Evolutionary conservation across 176 grass and related monocot genomes (phyloP), one percentile per base, ranked within the genome.

Genomic region (Oropetium thomaeum): DNA sequence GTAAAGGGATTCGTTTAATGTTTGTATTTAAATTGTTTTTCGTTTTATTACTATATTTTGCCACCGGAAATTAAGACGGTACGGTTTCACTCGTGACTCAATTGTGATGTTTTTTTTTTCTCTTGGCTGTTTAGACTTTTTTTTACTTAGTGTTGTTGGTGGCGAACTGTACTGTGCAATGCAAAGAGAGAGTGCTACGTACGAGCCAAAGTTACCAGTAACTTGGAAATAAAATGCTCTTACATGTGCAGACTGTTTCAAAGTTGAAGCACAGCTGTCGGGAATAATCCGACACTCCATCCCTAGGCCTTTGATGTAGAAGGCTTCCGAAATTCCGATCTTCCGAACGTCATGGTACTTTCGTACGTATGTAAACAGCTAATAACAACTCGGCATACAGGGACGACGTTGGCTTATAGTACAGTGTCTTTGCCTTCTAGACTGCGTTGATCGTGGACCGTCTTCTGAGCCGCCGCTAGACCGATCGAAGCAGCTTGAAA

Each of bases 361-460:
- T n/a, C n/a, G n/a, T n/a, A n/a, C 7, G 49, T 22, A 22, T 52
- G 49, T 52, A 4, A 22, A 22, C 49, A 8, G 45, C 4, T 20
- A 42, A 44, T 20, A 42, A 44, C 45, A 49, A 5, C 16, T 19
- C 6, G 20, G 45, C 45, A 11, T 44, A 49, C 16, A 49, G 45
- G 17, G 5, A 49, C 35, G 35, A 37, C 16, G 45, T 49, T 47
- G 44, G 45, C 45, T 17, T 5, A 49, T 7, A 23, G 17, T 15
- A n/a, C n/a, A n/a, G n/a, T n/a, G n/a, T n/a, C n/a, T n/a, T n/a
- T n/a, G 30, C 14, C 44, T 65, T 77, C 44, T 65, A 39, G 74
- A 78, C 62, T 41, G 49, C 70, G 32, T 78, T 66, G 32, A 66
- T 54, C 47, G 59, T 74, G 6, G 62, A 59, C 20, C 12, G 64